A percentile compares a stretch with the other conserved stretches of the same genome.
Conservation (phyloP, 441 rosid species). For the Capsella rubella region DNA sequence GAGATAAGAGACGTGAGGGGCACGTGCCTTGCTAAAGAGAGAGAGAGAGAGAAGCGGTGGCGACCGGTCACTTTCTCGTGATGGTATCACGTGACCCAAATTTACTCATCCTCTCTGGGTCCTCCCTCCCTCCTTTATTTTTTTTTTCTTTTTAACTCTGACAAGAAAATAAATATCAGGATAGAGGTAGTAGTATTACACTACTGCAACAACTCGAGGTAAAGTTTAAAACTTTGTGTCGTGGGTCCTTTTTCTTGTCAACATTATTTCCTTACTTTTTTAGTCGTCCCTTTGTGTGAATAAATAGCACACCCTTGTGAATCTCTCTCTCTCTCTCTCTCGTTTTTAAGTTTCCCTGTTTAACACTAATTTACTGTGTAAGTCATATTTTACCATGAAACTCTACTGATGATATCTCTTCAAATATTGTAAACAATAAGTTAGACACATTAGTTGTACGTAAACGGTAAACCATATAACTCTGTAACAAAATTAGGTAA, state of each 20-base stretch:
- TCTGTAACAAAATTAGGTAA: not conserved
- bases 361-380: too few species aligned
- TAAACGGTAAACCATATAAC: too few species aligned
- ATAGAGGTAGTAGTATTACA: not conserved
- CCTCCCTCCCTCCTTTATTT: constrained; percentile 35
- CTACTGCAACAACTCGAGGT: constrained; percentile 20
- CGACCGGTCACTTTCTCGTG: constrained; percentile 54
- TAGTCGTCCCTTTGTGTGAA: not conserved
- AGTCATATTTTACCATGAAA: too few species aligned
- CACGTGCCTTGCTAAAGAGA: constrained; percentile 53
- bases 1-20: constrained; percentile 40
- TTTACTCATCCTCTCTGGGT: constrained; percentile 19
- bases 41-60: constrained; percentile 51
- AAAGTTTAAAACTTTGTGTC: constrained; percentile 9
- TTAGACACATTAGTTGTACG: too few species aligned
- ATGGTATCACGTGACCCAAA: constrained; percentile 63
- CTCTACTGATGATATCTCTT: too few species aligned
- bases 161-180: constrained; percentile 26
- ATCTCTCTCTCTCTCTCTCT: not conserved
- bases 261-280: not conserved
- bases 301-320: constrained; percentile 31
- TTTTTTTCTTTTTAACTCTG: not conserved
- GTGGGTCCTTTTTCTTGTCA: constrained; percentile 15
- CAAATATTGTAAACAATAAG: too few species aligned
- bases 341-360: not conserved